Evolutionary conservation across 257 asterid species (phyloP), one percentile per base, ranked within the genome.

Genomic region (Salvia miltiorrhiza): DNA sequence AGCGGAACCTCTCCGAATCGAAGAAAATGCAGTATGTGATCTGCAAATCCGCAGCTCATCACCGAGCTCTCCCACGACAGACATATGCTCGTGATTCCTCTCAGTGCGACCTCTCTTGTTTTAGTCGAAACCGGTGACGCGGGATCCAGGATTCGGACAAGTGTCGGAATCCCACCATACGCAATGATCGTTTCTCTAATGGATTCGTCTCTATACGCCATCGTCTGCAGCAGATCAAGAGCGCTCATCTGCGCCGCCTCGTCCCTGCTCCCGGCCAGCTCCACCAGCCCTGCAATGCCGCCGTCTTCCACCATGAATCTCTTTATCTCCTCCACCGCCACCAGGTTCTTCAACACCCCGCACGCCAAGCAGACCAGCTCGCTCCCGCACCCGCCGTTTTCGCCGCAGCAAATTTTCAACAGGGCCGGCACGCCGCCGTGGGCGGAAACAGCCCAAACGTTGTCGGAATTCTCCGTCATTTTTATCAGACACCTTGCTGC

Each of bases 371-470:
- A 45, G 63, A 89, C 82, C 67, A 88, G 54, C 62, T 84, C 93
- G 10, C 77, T 71, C 24, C 65, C 13, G 5, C 55, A 62, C 61
- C 41, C 62, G 37, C 50, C 30, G 2, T 41, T n/a, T n/a, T n/a
- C 3, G 44, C 30, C 16, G 10, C 24, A 37, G 21, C 99, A 90
- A 13, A 91, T 83, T 71, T 94, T 91, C 76, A 94, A 68, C 63
- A 94, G 84, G 14, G 74, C 84, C 7, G 96, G 83, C 2, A 87
- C 97, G 35, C 99, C 97, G 23, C 97, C 99, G 9, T 94, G 99
- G 28, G 99, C 92, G 7, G 97, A 91, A 79, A 94, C 82, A 0
- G 97, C 84, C 99, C 99, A 94, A 0, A 81, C 93, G 64, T 94
- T 94, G 14, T 94, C 99, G 1, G 97, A 88, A 64, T 94, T 91